Evolutionary conservation across 2,329 filamentous ascomycete genomes (phyloP).

Genomic region (Colletotrichum acutatum): DNA sequence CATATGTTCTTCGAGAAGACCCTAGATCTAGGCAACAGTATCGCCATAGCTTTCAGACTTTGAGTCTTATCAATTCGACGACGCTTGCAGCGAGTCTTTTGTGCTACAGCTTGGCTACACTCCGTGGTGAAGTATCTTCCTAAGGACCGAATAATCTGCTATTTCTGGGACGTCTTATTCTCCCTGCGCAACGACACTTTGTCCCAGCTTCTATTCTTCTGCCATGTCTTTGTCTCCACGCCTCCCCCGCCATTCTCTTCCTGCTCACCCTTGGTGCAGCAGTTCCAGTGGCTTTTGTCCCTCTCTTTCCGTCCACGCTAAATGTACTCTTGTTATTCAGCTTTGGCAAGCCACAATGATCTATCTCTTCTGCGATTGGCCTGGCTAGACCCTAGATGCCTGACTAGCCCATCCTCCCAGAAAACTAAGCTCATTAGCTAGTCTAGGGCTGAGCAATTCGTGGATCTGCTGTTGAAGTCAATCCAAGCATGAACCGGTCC

Average conservation of each 20-base stretch:
- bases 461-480: conserved; percentile 9
- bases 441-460: conserved; percentile 39
- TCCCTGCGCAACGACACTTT: background rate
- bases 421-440: conserved; percentile 41
- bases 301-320: conserved; percentile 13
- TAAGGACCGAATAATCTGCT: background rate
- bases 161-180: background rate
- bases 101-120: background rate
- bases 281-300: background rate
- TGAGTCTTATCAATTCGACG: background rate
- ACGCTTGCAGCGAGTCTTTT: background rate
- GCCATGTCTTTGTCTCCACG: conserved; percentile 28
- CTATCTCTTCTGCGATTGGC: conserved; percentile 40
- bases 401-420: conserved; percentile 37
- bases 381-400: conserved; percentile 24
- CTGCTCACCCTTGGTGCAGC: background rate
- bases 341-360: conserved; percentile 48
- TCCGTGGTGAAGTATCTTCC: too few relatives aligned
- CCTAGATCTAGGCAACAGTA: background rate
- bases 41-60: background rate
- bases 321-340: conserved; percentile 43
- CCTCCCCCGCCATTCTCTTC: conserved; percentile 31
- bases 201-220: background rate
- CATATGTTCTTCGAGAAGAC: background rate
- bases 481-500: conserved; percentile 1